These are phyloP conservation scores for Nakazawaea anatomiae DNA, from an alignment of 805 yeast species.

Conservation along the genomic window DNA sequence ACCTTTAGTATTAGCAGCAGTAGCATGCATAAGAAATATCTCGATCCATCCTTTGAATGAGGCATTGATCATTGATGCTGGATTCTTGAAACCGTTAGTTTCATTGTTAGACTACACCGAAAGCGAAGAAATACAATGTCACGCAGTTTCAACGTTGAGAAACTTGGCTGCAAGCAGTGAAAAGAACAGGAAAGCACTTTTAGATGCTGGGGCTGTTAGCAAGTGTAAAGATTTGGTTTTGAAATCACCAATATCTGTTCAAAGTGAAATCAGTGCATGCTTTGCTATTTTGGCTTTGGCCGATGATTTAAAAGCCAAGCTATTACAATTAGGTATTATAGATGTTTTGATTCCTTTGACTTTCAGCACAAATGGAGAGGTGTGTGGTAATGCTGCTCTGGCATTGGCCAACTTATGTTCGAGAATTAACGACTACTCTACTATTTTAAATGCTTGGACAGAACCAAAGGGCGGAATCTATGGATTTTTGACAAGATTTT, in stretches of 20 bases:
- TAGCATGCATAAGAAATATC: constrained; percentile 95
- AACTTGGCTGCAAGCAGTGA: constrained; percentile 95
- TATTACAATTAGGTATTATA: constrained; percentile 77
- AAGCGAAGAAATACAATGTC: constrained; percentile 96
- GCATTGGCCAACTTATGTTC: constrained; percentile 95
- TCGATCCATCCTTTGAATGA: constrained; percentile 96
- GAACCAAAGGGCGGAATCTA: constrained; percentile 79
- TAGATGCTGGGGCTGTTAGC: constrained; percentile 93
- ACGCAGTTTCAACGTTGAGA: constrained; percentile 92
- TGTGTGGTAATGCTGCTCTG: constrained; percentile 97
- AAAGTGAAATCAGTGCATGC: constrained; percentile 94
- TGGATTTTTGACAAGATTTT: constrained; percentile 75
- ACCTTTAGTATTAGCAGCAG: constrained; percentile 91
- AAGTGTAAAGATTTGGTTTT: constrained; percentile 86
- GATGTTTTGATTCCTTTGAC: constrained; percentile 91
- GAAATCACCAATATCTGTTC: constrained; percentile 84
- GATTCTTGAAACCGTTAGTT: constrained; percentile 88
- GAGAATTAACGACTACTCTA: constrained; percentile 76
- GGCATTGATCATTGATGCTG: constrained; percentile 93
- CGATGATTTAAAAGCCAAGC: constrained; percentile 83
- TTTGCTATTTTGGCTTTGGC: constrained; percentile 95
- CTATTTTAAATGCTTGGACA: constrained; percentile 74
- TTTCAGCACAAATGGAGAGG: constrained; percentile 81
- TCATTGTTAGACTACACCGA: constrained; percentile 76
- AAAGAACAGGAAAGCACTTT: constrained; percentile 82